Percentiles rank a stretch among this genome's conserved stretches.
Conservation (phyloP, 1,284 basidiomycete species). For the Moniliella sp. region DNA sequence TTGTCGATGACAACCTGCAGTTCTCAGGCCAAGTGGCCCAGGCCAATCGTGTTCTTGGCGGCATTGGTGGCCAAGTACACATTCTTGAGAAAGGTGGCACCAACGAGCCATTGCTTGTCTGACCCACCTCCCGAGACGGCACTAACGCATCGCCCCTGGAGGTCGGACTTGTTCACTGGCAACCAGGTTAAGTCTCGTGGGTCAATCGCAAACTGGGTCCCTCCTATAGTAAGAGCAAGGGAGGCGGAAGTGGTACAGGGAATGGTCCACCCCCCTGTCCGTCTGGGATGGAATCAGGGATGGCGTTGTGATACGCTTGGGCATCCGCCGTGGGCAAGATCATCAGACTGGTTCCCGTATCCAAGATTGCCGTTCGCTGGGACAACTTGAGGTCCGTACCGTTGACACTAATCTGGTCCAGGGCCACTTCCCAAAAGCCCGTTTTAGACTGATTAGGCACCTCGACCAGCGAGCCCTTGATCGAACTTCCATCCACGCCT, state of each 20-base stretch:
- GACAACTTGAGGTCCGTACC: slow-evolving; percentile 41
- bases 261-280: slow-evolving; percentile 45
- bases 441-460: slow-evolving; percentile 28
- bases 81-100: slow-evolving; percentile 33
- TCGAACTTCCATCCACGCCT: slow-evolving; percentile 49
- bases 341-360: slow-evolving; percentile 35
- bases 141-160: slow-evolving; percentile 49
- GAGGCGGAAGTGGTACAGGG: slow-evolving; percentile 50
- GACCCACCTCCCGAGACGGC: slow-evolving; percentile 47
- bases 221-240: slow-evolving; percentile 51
- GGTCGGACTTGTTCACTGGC: slow-evolving; percentile 45
- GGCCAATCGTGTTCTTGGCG: slow-evolving; percentile 47
- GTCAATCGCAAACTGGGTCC: slow-evolving; percentile 40
- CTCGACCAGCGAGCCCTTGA: slow-evolving; percentile 18
- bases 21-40: no score
- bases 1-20: no score
- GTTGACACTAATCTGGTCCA: slow-evolving; percentile 45
- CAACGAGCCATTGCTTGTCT: slow-evolving; percentile 48
- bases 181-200: slow-evolving; percentile 47
- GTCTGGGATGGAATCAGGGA: slow-evolving; percentile 42
- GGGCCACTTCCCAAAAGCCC: slow-evolving; percentile 55
- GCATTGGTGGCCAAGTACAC: slow-evolving; percentile 48
- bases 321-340: slow-evolving; percentile 38
- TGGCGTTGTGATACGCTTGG: slow-evolving; percentile 41
- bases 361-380: slow-evolving; percentile 33